A percentile compares a stretch with the other conserved stretches of the same genome.
phyloP scores from a whole-genome alignment of 2,329 filamentous ascomycete genomes.

The Ceratocystis papillata region DNA sequence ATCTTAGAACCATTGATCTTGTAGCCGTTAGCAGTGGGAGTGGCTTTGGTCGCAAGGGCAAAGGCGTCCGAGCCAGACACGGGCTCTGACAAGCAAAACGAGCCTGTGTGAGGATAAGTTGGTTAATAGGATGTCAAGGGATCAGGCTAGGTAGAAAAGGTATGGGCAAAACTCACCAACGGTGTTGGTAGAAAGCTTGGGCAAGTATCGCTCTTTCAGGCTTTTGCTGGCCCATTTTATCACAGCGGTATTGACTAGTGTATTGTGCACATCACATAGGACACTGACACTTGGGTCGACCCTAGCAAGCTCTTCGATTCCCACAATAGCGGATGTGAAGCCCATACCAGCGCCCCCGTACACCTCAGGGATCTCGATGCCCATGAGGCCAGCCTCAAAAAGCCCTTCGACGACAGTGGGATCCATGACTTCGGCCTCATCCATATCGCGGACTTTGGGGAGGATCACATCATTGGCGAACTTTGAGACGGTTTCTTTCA shows the following conservation, averaged over 20 bases:
- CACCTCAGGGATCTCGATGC: constrained; percentile 93
- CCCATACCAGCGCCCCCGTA: constrained; percentile 97
- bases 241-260: constrained; percentile 86
- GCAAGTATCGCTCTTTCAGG: constrained; percentile 76
- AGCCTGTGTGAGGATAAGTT: constrained; percentile 35
- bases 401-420: constrained; percentile 75
- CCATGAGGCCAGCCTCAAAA: constrained; percentile 96
- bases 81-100: constrained; percentile 87
- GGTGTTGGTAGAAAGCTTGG: constrained; percentile 78
- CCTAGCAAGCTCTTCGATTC: constrained; percentile 89
- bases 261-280: constrained; percentile 95
- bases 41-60: constrained; percentile 81
- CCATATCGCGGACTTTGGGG: constrained; percentile 92
- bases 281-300: constrained; percentile 93
- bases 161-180: constrained; percentile 40
- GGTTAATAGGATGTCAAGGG: neutral
- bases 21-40: constrained; percentile 72
- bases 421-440: constrained; percentile 93
- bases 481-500: constrained; percentile 81
- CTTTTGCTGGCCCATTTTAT: constrained; percentile 70
- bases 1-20: constrained; percentile 88
- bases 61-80: constrained; percentile 93
- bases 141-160: neutral
- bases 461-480: constrained; percentile 83
- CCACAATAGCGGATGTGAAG: constrained; percentile 91